Evolutionary conservation across 2,329 filamentous ascomycete genomes (phyloP).

Genomic region (Zasmidium cellare): DNA sequence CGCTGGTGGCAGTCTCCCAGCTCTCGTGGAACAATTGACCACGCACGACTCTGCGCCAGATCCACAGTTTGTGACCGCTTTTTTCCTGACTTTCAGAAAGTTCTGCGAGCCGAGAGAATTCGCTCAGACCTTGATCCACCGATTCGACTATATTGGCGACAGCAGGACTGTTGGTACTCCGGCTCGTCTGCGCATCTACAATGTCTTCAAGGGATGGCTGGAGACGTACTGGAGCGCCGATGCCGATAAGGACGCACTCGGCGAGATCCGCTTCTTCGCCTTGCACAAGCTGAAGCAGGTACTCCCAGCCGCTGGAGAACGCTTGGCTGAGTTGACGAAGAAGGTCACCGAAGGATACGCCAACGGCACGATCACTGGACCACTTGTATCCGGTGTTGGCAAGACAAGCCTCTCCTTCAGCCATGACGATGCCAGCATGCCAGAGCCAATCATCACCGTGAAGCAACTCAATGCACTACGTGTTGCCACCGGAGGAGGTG

Average conservation of each 20-base stretch:
- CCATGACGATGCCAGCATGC: conserved; percentile 52
- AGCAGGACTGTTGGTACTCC: conserved; percentile 72
- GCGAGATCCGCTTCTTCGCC: conserved; percentile 77
- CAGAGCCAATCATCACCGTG: conserved; percentile 69
- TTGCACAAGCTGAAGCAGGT: conserved; percentile 66
- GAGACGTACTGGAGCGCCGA: conserved; percentile 92
- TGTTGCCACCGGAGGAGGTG: conserved; percentile 72
- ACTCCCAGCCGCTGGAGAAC: conserved; percentile 74
- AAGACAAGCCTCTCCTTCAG: conserved; percentile 79
- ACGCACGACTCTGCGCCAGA: conserved; percentile 92
- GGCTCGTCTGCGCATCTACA: conserved; percentile 88
- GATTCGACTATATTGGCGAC: conserved; percentile 88
- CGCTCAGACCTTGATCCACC: conserved; percentile 78
- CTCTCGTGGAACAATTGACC: conserved; percentile 90
- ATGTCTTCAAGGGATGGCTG: conserved; percentile 95
- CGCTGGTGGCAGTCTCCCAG: conserved; percentile 85
- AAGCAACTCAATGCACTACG: conserved; percentile 72
- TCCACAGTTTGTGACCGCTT: conserved; percentile 86
- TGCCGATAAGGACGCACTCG: conserved; percentile 73
- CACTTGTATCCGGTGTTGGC: conserved; percentile 79
- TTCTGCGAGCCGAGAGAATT: conserved; percentile 82
- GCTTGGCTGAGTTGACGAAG: conserved; percentile 75
- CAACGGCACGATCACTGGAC: conserved; percentile 25
- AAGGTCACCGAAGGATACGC: conserved; percentile 69
- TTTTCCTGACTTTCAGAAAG: conserved; percentile 92